These are phyloP conservation scores for Exophiala bonariae DNA, from an alignment of 2,329 filamentous ascomycete genomes.

Conservation along the genomic window DNA sequence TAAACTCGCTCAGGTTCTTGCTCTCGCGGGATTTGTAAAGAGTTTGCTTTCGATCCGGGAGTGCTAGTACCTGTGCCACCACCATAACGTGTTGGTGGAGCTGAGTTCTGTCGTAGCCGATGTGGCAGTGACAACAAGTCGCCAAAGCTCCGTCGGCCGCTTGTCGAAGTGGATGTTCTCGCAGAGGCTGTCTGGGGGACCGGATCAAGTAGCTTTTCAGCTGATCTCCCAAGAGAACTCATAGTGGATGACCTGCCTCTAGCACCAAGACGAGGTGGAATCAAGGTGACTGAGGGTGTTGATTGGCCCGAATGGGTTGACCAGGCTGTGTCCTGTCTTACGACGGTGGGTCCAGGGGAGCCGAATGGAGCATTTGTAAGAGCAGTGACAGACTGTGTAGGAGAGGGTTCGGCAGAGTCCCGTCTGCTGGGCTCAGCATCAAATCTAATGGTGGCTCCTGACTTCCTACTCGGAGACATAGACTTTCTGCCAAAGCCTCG, in stretches of 20 bases:
- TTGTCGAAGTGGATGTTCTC: constrained; percentile 78
- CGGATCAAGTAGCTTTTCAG: constrained; percentile 59
- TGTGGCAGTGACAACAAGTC: constrained; percentile 76
- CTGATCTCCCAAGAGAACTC: constrained; percentile 75
- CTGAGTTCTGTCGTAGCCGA: constrained; percentile 78
- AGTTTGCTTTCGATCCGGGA: constrained; percentile 79
- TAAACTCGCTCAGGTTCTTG: constrained; percentile 58
- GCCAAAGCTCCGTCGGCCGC: constrained; percentile 87
- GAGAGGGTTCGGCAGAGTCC: constrained; percentile 45
- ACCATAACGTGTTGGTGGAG: constrained; percentile 66
- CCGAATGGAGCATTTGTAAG: constrained; percentile 49
- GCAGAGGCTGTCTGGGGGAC: constrained; percentile 57
- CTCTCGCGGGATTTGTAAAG: constrained; percentile 74
- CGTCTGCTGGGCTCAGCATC: constrained; percentile 15
- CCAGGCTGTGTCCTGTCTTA: constrained; percentile 61
- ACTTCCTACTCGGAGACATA: constrained; percentile 28
- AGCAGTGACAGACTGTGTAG: constrained; percentile 54
- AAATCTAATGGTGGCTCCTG: constrained; percentile 24
- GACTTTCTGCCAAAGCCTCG: constrained; percentile 38
- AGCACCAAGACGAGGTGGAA: constrained; percentile 58
- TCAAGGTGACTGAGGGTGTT: constrained; percentile 58
- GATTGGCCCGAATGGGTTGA: constrained; percentile 67
- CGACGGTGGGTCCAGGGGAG: constrained; percentile 44
- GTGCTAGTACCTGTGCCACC: constrained; percentile 62
- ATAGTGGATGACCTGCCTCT: constrained; percentile 86